Evolutionary conservation across 805 yeast species (phyloP), one percentile per base, ranked within the genome.

Genomic region (Metschnikowia shivogae): DNA sequence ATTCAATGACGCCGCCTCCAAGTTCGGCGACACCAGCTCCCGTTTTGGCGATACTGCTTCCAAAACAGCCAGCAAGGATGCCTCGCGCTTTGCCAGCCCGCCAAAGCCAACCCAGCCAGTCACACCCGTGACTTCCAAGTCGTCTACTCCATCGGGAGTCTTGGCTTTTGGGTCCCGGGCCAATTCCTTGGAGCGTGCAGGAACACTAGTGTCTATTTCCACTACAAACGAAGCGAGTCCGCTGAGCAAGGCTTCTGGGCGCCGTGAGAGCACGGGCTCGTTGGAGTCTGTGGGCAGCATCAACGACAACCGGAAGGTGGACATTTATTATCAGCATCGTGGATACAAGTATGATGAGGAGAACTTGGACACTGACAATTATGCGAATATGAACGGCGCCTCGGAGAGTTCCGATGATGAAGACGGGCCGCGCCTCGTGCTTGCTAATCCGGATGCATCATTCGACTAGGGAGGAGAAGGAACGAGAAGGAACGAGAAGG

Each of bases 381-480:
- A 34, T 34, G 29, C 43, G 7, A 49, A 48, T 1, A 42, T 34
- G 17, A 48, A 44, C 29, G 54, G 34, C 7, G 44, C 33, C 6
- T 42, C 38, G 35, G 46, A 51, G 19, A 48, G 50, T 11, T 55
- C 55, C 24, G 60, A 55, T 9, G 61, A 67, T 10, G 65, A 62
- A 28, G 72, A 68, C 14, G 59, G 61, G 20, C 76, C 78, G 55
- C 68, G 72, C 20, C 63, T 81, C 45, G 75, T 69, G 37, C 70
- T 81, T 40, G 85, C 83, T 14, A 81, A 81, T 47, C 86, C 86
- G 0, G 86, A 71, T 47, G 26, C 51, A 14, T 48, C 74, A 33
- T 67, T 68, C 44, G 75, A 69, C 3, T 68, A 48, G 45, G 19
- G 12, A n/a, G 3, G 17, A 34, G 9, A 6, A 9, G 9, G 32